phyloP scores from a whole-genome alignment of 148 eudicot species.

The Rhododendron henanense region DNA sequence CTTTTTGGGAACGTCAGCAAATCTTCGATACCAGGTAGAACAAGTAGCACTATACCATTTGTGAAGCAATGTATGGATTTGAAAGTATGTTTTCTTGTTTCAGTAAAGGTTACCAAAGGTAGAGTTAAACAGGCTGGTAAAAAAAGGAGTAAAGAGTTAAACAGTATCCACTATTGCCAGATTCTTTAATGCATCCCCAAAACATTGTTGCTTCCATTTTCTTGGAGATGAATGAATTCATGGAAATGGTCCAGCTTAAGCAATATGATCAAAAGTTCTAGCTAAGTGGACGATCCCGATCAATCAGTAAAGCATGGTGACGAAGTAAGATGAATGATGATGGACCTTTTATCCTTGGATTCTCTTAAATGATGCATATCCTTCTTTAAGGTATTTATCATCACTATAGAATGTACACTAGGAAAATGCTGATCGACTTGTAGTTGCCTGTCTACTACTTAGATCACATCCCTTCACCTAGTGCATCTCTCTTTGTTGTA shows the following conservation, averaged over 20 bases:
- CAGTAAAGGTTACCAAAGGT: neutral
- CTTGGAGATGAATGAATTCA: conserved; percentile 47
- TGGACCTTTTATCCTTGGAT: neutral
- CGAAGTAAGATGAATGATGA: neutral
- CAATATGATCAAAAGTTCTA: neutral
- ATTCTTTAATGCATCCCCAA: neutral
- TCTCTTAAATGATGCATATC: neutral
- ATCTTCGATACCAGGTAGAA: conserved; percentile 88
- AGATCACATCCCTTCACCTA: neutral
- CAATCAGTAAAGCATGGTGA: neutral
- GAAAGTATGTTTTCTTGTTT: neutral
- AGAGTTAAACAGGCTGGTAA: neutral
- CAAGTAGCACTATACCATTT: neutral
- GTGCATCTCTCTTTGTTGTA: neutral
- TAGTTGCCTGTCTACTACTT: neutral
- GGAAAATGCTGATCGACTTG: neutral
- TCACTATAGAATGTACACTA: neutral
- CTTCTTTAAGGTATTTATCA: neutral
- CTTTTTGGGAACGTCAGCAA: conserved; percentile 91
- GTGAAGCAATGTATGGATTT: neutral
- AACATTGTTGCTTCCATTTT: neutral
- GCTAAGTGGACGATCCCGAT: neutral
- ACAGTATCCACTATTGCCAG: neutral
- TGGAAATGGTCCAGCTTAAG: conserved; percentile 28
- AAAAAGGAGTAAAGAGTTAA: neutral